Evolutionary conservation across 2,329 filamentous ascomycete genomes (phyloP).

Genomic region (Juglanconis juglandina): DNA sequence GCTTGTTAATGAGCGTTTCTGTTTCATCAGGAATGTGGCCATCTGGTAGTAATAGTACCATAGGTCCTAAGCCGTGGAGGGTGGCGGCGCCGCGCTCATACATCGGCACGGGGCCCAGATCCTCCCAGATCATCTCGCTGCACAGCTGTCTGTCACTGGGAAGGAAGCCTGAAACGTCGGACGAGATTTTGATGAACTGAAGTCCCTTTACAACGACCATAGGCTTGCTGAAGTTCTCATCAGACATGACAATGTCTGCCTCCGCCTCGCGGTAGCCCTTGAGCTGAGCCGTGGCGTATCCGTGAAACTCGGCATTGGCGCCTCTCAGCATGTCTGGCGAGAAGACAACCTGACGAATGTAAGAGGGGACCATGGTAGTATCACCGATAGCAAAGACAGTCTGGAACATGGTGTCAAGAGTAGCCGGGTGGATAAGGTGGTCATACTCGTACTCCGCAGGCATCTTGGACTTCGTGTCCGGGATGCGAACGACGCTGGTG

Average conservation of each 20-base stretch:
- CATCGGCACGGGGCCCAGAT: conserved; percentile 16
- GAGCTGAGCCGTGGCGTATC: conserved; percentile 37
- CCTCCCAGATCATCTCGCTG: conserved; percentile 46
- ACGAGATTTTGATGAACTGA: conserved; percentile 36
- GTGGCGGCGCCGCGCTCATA: conserved; percentile 29
- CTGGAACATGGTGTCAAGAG: conserved; percentile 56
- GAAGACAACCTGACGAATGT: conserved; percentile 44
- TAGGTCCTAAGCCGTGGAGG: conserved; percentile 23
- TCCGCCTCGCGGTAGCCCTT: conserved; percentile 35
- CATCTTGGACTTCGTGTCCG: conserved; percentile 51
- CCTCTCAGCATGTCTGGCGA: conserved; percentile 34
- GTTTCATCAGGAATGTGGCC: background rate
- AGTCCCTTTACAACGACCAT: conserved; percentile 45
- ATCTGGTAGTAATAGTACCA: conserved; percentile 26
- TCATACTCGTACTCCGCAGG: conserved; percentile 50
- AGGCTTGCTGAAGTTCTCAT: conserved; percentile 28
- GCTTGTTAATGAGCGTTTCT: background rate
- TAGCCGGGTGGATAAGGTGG: conserved; percentile 56
- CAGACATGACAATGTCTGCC: conserved; percentile 43
- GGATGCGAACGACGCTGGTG: conserved; percentile 38
- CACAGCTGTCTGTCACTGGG: conserved; percentile 48
- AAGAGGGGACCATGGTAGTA: conserved; percentile 48
- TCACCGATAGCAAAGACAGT: conserved; percentile 44
- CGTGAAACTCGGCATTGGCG: conserved; percentile 34
- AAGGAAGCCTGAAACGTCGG: conserved; percentile 35